Evolutionary conservation across 2,329 filamentous ascomycete genomes (phyloP).

Genomic region (Pyricularia pennisetigena): DNA sequence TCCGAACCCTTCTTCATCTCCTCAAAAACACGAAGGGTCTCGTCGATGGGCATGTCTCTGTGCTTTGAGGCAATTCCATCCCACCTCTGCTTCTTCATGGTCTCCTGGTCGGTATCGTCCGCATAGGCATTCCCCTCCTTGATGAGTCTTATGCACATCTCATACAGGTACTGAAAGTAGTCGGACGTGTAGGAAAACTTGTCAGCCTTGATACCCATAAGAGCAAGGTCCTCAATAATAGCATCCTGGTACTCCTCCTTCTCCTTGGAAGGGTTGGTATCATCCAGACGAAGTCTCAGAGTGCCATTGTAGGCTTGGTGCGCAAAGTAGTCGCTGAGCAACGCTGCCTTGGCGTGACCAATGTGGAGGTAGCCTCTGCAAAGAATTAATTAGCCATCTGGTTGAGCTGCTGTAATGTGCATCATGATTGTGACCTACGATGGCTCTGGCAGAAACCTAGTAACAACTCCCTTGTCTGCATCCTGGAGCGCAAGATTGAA

Average conservation of each 20-base stretch:
- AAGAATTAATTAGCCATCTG: conserved; percentile 3
- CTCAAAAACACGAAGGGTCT: conserved; percentile 77
- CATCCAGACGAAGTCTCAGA: conserved; percentile 85
- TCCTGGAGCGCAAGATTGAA: conserved; percentile 84
- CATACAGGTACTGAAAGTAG: conserved; percentile 88
- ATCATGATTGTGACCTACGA: conserved; percentile 43
- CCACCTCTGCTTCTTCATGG: conserved; percentile 77
- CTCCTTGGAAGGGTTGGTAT: conserved; percentile 96
- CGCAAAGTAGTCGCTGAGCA: conserved; percentile 90
- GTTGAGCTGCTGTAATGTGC: conserved; percentile 7
- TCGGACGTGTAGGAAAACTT: conserved; percentile 84
- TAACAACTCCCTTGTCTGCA: conserved; percentile 81
- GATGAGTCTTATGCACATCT: conserved; percentile 76
- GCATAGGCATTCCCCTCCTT: conserved; percentile 83
- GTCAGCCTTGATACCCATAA: conserved; percentile 90
- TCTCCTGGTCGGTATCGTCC: conserved; percentile 85
- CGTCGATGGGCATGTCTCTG: conserved; percentile 69
- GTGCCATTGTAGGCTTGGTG: conserved; percentile 89
- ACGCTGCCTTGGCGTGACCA: conserved; percentile 68
- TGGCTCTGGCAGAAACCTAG: conserved; percentile 87
- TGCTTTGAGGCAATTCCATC: conserved; percentile 73
- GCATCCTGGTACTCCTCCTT: conserved; percentile 93
- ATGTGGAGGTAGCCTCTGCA: conserved; percentile 78
- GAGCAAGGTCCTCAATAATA: conserved; percentile 80
- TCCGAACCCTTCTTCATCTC: conserved; percentile 85